Evolutionary conservation across 371 early-diverging fungal genomes (phyloP), one percentile per base, ranked within the genome.

Genomic region (Mortierella sp.): DNA sequence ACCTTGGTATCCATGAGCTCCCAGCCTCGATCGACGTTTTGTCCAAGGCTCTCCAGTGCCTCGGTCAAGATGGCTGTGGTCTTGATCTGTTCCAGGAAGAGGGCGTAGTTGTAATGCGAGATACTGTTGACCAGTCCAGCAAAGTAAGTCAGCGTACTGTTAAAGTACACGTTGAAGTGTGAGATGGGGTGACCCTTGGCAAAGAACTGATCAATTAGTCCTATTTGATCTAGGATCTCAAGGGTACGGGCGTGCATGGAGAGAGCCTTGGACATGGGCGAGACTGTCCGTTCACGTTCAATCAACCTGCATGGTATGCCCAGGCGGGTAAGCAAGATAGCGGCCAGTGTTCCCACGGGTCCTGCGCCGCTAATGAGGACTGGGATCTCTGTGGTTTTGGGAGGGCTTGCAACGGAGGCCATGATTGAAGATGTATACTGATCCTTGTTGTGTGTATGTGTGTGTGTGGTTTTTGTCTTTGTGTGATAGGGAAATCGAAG

Each of bases 281-380:
- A 67, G 47, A 59, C 57, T 1, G 47, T 22, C 4, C 22, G 46
- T 5, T 60, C 63, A 13, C 72, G 72, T 44, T 79, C 79, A 14
- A 79, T 68, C 21, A 79, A 25, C 31, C 72, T 56, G 39, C 59
- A 62, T 10, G 69, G 69, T 6, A 79, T 49, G 4, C 68, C 68
- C n/a, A 79, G 56, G 3, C 63, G 59, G 6, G 73, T 61, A 25
- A 80, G 74, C 27, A 73, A 48, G 46, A 71, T 57, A 13, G 78
- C 78, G 0, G 72, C 58, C 21, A 63, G 10, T 19, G 66, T 50
- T 24, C 80, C 80, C 9, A 69, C 66, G 21, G 80, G 80, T 3
- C 80, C 80, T 24, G 71, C 80, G 16, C 80, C 80, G 22, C 70
- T 69, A 44, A 80, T 80, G 48, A 78, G 58, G 39, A 80, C 68